A percentile compares a stretch with the other conserved stretches of the same genome.
These are phyloP conservation scores for Parachlorella kessleri DNA, from an alignment of 139 green algal species.

Conservation along the genomic window DNA sequence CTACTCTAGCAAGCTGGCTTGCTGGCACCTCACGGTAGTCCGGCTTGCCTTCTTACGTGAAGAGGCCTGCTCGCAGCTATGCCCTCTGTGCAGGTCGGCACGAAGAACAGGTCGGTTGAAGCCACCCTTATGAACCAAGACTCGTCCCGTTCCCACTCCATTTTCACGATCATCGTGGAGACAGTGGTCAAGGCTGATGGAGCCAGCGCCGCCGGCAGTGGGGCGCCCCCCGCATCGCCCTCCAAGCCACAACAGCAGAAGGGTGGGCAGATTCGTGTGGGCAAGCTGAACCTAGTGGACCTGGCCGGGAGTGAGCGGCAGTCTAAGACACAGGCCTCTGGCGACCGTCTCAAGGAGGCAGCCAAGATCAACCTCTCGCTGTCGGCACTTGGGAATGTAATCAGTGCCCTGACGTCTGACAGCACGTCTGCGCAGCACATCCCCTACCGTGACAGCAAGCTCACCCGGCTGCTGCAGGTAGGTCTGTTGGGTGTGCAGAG, in stretches of 20 bases:
- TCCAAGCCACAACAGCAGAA: slow-evolving; percentile 17
- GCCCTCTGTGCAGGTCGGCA: slow-evolving; percentile 69
- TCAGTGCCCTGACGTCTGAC: slow-evolving; percentile 74
- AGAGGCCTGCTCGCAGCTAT: not conserved
- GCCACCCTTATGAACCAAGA: slow-evolving; percentile 92
- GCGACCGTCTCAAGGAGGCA: slow-evolving; percentile 82
- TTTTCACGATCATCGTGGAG: slow-evolving; percentile 97
- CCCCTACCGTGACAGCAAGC: slow-evolving; percentile 90
- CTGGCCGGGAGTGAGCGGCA: slow-evolving; percentile 88
- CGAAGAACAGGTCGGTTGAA: slow-evolving; percentile 73
- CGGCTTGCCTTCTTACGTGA: not conserved
- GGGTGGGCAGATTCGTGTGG: slow-evolving; percentile 85
- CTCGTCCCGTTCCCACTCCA: slow-evolving; percentile 90
- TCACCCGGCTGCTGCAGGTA: slow-evolving; percentile 80
- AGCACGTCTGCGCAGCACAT: slow-evolving; percentile 62
- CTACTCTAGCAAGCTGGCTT: no score
- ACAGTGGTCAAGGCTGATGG: slow-evolving; percentile 61
- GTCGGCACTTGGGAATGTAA: slow-evolving; percentile 93
- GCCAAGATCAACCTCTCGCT: slow-evolving; percentile 95
- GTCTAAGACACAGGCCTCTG: slow-evolving; percentile 64
- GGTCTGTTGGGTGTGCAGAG: not conserved
- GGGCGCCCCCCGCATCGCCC: not conserved
- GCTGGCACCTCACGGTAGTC: no score
- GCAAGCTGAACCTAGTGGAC: slow-evolving; percentile 87
- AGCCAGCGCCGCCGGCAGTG: not conserved